Conservation (phyloP, 1,139 yeast genomes). For the Spathaspora sp. region DNA sequence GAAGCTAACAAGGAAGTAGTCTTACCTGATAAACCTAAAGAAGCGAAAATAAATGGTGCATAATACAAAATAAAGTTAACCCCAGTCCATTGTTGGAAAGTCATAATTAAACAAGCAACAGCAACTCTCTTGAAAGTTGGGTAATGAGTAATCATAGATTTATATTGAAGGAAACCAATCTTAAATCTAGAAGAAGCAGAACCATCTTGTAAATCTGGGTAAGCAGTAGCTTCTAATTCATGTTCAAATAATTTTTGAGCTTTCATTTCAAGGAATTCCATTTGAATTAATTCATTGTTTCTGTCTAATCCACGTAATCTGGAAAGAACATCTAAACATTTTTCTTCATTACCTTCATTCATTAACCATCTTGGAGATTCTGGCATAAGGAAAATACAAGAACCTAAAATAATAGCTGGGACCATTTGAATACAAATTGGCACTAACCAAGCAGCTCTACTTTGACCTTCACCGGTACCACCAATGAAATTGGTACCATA, state of each 20-base stretch:
- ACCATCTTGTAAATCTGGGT: constrained; percentile 15
- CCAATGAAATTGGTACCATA: constrained; percentile 45
- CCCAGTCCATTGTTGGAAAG: constrained; percentile 70
- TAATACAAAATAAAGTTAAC: constrained; percentile 73
- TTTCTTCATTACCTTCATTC: constrained; percentile 17
- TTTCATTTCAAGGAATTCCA: constrained; percentile 20
- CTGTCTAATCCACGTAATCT: constrained; percentile 14
- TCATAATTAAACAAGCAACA: constrained; percentile 62
- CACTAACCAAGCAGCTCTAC: constrained; percentile 38
- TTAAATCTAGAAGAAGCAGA: constrained; percentile 11
- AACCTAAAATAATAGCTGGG: constrained; percentile 21
- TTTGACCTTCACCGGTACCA: constrained; percentile 30
- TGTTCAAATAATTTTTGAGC: constrained; percentile 21
- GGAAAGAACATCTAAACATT: constrained; percentile 23
- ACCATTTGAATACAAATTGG: constrained; percentile 27
- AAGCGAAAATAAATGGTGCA: constrained; percentile 36
- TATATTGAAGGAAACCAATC: constrained; percentile 15
- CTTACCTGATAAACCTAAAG: constrained; percentile 17
- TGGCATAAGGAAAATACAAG: constrained; percentile 19
- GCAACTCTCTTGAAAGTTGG: constrained; percentile 41
- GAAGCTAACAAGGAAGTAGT: constrained; percentile 33
- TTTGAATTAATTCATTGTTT: constrained; percentile 16
- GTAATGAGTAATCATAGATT: constrained; percentile 16
- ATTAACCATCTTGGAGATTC: constrained; percentile 25
- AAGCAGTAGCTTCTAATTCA: constrained; percentile 10